These are phyloP conservation scores for Nepenthes mirabilis DNA, from an alignment of 148 eudicot species.

Conservation along the genomic window DNA sequence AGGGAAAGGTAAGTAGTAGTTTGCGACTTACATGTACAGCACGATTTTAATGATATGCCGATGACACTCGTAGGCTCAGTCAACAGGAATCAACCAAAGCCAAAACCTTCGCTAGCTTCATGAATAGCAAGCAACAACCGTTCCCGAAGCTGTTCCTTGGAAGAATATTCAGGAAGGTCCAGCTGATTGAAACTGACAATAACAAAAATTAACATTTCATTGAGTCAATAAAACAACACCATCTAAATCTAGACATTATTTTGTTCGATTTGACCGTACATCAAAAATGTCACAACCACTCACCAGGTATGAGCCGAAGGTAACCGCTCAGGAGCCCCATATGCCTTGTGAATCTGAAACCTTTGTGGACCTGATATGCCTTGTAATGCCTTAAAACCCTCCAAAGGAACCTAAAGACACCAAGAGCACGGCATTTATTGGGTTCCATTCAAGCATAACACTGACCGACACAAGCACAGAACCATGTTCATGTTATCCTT, in stretches of 20 bases:
- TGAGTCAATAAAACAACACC: neutral
- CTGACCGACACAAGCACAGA: too few relatives aligned
- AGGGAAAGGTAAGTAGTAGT: neutral
- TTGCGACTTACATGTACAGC: constrained; percentile 3
- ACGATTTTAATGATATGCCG: neutral
- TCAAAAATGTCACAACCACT: constrained; percentile 6
- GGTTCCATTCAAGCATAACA: too few relatives aligned
- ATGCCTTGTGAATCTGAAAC: constrained; percentile 94
- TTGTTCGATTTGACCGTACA: neutral
- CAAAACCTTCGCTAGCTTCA: constrained; percentile 99
- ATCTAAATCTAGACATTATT: neutral
- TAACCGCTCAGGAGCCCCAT: constrained; percentile 94
- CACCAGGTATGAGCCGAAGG: constrained; percentile 99
- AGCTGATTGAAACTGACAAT: constrained; percentile 70
- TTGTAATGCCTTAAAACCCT: constrained; percentile 93
- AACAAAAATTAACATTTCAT: neutral
- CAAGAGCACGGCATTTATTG: neutral
- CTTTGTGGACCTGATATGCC: constrained; percentile 98
- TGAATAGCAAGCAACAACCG: constrained; percentile 94
- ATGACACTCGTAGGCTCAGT: neutral
- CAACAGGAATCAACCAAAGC: constrained; percentile 49
- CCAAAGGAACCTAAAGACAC: constrained; percentile 65
- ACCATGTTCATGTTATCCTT: too few relatives aligned
- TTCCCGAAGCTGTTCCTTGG: constrained; percentile 90
- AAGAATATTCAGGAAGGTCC: constrained; percentile 93